These are phyloP conservation scores for Moelleriella libera DNA, from an alignment of 2,329 filamentous ascomycete species.

Conservation along the genomic window DNA sequence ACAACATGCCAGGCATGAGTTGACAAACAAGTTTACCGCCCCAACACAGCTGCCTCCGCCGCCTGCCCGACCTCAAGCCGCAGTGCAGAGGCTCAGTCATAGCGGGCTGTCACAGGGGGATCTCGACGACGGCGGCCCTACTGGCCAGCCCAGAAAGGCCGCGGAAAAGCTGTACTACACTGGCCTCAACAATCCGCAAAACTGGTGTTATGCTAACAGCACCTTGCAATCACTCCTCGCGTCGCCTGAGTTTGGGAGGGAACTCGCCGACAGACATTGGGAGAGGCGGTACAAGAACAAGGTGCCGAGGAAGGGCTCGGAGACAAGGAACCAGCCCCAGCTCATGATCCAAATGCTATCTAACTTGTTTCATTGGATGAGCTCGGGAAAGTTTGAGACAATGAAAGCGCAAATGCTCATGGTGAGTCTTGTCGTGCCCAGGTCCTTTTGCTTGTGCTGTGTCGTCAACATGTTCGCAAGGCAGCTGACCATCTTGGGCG, in stretches of 20 bases:
- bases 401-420: constrained; percentile 43
- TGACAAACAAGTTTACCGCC: constrained; percentile 22
- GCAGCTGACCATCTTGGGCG: no score
- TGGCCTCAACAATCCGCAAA: constrained; percentile 66
- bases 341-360: constrained; percentile 45
- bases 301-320: constrained; percentile 48
- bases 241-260: constrained; percentile 52
- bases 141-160: constrained; percentile 23
- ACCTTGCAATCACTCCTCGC: constrained; percentile 71
- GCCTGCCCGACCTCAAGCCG: constrained; percentile 53
- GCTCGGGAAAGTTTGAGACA: constrained; percentile 29
- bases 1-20: constrained; percentile 11
- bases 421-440: no score
- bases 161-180: constrained; percentile 30
- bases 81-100: constrained; percentile 59
- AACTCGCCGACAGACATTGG: constrained; percentile 46
- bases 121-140: constrained; percentile 18
- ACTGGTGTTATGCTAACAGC: constrained; percentile 89
- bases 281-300: constrained; percentile 42
- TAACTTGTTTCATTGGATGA: constrained; percentile 44
- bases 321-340: constrained; percentile 37
- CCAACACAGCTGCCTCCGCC: constrained; percentile 37
- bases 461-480: no score
- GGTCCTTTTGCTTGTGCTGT: not conserved
- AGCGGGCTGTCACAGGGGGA: constrained; percentile 48